Percentiles rank a stretch among this genome's conserved stretches.
phyloP scores from a whole-genome alignment of 2,329 filamentous ascomycete genomes.

The Aureobasidium uvarum region DNA sequence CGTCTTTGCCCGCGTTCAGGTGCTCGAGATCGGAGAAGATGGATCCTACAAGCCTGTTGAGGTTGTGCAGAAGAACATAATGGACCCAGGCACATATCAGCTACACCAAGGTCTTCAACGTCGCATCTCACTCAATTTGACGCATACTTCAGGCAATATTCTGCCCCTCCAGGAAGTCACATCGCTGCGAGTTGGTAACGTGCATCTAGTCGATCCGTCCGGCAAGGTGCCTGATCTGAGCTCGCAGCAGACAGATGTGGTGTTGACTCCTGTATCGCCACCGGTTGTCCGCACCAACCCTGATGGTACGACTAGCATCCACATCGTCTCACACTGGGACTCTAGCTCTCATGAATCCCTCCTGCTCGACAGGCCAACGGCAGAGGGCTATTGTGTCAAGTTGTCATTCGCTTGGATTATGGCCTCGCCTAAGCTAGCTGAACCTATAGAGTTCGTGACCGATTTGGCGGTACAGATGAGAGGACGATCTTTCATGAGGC shows the following conservation, averaged over 20 bases:
- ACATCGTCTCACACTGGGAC: conserved; percentile 91
- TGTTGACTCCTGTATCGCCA: conserved; percentile 71
- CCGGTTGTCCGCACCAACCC: conserved; percentile 80
- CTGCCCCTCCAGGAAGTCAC: conserved; percentile 85
- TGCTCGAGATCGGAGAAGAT: conserved; percentile 86
- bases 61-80: conserved; percentile 78
- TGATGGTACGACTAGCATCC: conserved; percentile 85
- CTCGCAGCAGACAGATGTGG: conserved; percentile 68
- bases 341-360: conserved; percentile 88
- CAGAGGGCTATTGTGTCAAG: conserved; percentile 90
- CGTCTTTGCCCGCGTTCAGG: conserved; percentile 80
- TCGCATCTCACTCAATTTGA: conserved; percentile 81
- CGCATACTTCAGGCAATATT: conserved; percentile 83
- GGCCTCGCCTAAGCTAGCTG: conserved; percentile 75
- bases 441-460: conserved; percentile 82
- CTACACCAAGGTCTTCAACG: conserved; percentile 92
- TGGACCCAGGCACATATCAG: conserved; percentile 89
- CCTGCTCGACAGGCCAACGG: conserved; percentile 88
- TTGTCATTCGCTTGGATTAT: conserved; percentile 86
- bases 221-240: conserved; percentile 82
- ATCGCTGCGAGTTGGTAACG: conserved; percentile 71
- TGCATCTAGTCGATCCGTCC: conserved; percentile 78
- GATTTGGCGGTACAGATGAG: conserved; percentile 81
- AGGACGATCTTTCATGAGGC: conserved; percentile 78
- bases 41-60: conserved; percentile 92